Percentiles rank a stretch among this genome's conserved stretches.
These are phyloP conservation scores for Hypoxylon rubiginosum DNA, from an alignment of 2,329 filamentous ascomycete genomes.

Conservation along the genomic window DNA sequence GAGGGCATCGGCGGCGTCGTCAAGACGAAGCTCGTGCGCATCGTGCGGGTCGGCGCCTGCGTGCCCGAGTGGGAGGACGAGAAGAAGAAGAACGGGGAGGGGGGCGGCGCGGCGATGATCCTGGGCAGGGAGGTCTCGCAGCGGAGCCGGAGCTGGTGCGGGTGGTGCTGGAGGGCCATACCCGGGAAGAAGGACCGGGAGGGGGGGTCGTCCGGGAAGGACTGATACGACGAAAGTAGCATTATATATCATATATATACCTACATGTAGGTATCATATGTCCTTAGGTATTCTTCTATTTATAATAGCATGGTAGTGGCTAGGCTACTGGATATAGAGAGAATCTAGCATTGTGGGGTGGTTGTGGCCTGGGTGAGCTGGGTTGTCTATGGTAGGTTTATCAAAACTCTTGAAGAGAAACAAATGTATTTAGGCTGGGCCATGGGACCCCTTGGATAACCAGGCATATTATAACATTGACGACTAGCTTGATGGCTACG, in stretches of 20 bases:
- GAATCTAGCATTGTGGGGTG: neutral
- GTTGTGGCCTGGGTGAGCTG: neutral
- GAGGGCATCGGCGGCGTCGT: conserved; percentile 90
- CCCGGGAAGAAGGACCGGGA: conserved; percentile 66
- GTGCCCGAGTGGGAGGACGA: conserved; percentile 91
- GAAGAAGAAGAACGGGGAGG: conserved; percentile 70
- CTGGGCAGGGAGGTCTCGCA: conserved; percentile 79
- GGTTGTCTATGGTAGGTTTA: neutral
- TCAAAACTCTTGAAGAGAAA: no score
- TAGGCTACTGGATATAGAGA: neutral
- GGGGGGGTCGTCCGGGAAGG: no score
- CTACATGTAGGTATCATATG: no score
- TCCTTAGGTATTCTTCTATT: no score
- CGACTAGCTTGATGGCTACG: no score
- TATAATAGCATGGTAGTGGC: neutral
- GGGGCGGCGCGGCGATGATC: no score
- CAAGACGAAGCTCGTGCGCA: conserved; percentile 88
- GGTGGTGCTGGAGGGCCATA: conserved; percentile 87
- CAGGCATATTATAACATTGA: no score
- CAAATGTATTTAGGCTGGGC: no score
- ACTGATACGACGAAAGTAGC: no score
- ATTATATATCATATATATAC: no score
- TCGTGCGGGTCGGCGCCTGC: conserved; percentile 83
- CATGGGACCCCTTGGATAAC: no score
- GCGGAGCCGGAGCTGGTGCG: conserved; percentile 84